Evolutionary conservation across 345 rosid genomes (phyloP), one percentile per base, ranked within the genome.

Genomic region (Clarkia xantiana): DNA sequence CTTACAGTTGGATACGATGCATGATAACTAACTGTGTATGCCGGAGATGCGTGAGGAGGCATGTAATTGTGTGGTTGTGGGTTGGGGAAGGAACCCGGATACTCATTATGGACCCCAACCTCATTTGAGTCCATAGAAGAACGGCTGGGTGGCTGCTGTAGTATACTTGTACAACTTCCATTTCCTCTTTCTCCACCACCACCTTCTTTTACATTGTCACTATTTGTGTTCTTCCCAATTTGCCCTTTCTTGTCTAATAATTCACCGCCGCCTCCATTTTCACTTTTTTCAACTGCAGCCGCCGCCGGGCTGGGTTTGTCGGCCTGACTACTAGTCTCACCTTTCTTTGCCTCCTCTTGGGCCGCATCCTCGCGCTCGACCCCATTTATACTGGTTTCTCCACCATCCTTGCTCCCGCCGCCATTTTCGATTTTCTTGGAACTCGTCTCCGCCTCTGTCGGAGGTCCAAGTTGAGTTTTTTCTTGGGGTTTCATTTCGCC

Each of bases 211-310:
- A 8, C 52, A 34, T 23, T 19, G 41, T 14, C 18, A 1, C 34
- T 14, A 13, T 17, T 38, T n/a, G 2, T 23, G 1, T 43, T 49
- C 14, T 55, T 55, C 60, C 56, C 60, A 17, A 49, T 49, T 25
- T 62, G 59, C 41, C 51, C 60, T 36, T 42, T 44, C 14, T 54
- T 55, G 55, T 55, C 49, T 62, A n/a, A n/a, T n/a, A n/a, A n/a
- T 20, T 55, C 49, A 15, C 60, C 51, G 13, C 54, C 0, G 6
- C 11, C 12, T 49, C 65, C 65, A 48, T 42, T 13, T 11, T 42
- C 47, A 5, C 45, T 47, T 5, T 54, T 49, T 18, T 18, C 65
- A 4, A 44, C 10, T 10, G 23, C 50, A 11, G 20, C 47, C 12
- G 40, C 42, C 36, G 47, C 17, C 43, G 50, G 1, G 58, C 49